Evolutionary conservation across 148 eudicot species (phyloP).

Genomic region (Cornus kousa): DNA sequence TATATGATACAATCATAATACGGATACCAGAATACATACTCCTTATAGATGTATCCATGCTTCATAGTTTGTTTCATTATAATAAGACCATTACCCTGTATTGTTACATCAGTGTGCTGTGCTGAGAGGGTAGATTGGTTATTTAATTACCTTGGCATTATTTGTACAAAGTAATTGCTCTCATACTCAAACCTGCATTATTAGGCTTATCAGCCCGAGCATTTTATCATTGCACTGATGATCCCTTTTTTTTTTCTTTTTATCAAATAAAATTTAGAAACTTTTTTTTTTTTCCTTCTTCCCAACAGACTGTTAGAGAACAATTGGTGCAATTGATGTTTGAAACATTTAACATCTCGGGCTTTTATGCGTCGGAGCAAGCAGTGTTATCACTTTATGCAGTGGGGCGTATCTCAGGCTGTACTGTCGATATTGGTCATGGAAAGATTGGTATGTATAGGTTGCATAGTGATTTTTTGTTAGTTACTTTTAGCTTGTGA

Average conservation of each 20-base stretch:
- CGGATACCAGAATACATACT: no score
- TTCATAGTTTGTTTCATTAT: no score
- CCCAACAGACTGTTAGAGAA: slow-evolving; percentile 73
- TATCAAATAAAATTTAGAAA: slow-evolving; percentile 3
- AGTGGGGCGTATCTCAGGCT: slow-evolving; percentile 96
- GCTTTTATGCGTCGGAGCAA: slow-evolving; percentile 96
- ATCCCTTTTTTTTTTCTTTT: background rate
- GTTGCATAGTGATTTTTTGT: background rate
- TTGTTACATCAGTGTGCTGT: no score
- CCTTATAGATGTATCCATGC: no score
- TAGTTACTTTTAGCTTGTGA: background rate
- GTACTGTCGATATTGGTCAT: slow-evolving; percentile 97
- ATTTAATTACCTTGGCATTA: background rate
- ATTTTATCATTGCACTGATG: no score
- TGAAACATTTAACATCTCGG: slow-evolving; percentile 94
- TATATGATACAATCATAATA: no score
- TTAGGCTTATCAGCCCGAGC: no score
- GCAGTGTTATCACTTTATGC: slow-evolving; percentile 96
- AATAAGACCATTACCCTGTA: no score
- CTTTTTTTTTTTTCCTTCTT: background rate
- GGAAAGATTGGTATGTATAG: slow-evolving; percentile 77
- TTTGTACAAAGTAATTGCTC: background rate
- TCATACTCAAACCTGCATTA: no score
- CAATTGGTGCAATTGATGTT: slow-evolving; percentile 95
- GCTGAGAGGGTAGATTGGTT: no score